Conservation (phyloP, 2,329 filamentous ascomycete genomes). For the Aspergillus ustus region DNA sequence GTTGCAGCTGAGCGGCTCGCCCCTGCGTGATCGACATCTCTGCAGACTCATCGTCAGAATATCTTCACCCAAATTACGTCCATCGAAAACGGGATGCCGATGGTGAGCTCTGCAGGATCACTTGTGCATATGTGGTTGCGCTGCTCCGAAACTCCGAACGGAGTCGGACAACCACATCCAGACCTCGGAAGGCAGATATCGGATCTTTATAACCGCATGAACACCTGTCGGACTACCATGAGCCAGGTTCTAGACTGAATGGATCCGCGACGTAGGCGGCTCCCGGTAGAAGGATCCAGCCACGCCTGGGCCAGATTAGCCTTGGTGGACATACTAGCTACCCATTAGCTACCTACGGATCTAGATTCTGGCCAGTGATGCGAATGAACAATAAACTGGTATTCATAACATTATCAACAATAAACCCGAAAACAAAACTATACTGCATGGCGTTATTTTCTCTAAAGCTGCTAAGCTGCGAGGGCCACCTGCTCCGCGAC, state of each 20-base stretch:
- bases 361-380: too few relatives aligned
- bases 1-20: neutral
- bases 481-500: neutral
- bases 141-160: slow-evolving; percentile 2
- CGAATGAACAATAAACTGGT: too few relatives aligned
- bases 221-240: neutral
- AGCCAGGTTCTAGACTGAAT: neutral
- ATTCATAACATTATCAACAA: neutral
- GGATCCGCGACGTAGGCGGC: neutral
- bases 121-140: neutral
- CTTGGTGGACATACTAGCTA: too few relatives aligned
- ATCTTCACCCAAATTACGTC: neutral
- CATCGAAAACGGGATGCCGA: neutral
- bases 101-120: neutral
- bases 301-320: neutral
- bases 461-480: neutral
- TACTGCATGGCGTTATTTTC: too few relatives aligned
- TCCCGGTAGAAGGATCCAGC: neutral
- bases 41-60: neutral
- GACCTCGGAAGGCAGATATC: neutral
- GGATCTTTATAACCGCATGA: neutral
- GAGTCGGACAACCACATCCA: neutral
- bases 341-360: too few relatives aligned
- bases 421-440: neutral
- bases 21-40: neutral